Evolutionary conservation across 331 rosid genomes (phyloP), one percentile per base, ranked within the genome.

Genomic region (Phaseolus coccineus): DNA sequence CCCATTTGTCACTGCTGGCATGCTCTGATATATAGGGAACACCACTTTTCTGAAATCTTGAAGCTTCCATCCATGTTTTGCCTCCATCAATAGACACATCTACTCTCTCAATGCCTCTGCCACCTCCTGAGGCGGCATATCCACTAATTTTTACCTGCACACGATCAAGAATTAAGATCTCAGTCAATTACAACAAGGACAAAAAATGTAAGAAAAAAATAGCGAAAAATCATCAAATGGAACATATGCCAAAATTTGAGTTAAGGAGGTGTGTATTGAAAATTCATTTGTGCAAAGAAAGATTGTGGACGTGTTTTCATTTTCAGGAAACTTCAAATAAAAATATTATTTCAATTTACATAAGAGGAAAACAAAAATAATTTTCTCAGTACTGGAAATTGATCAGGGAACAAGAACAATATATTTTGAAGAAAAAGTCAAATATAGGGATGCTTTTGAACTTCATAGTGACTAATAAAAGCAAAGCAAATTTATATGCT

Each of bases 61-160:
- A 84, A 78, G 98, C 94, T 82, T 93, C 98, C 31, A 89, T 56
- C 97, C 97, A 95, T 40, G 84, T 93, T 79, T 90, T 89, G 65
- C 99, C 97, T 59, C 98, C 94, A 78, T 93, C 97, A 84, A 90
- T 80, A 44, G 99, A 95, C 73, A 93, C 89, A 72, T 95, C 98
- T 52, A 91, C 93, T 81, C 98, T 90, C 84, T 95, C 99, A 24
- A 95, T 91, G 71, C 99, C 99, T 77, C 97, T 89, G 4, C 99
- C 99, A 35, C 99, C 96, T 50, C 99, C 99, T 24, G 98, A 83
- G 62, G 88, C 87, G 0, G 99, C 99, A 84, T 95, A 93, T 8
- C 99, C 99, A 12, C 92, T 84, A 19, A 95, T 83, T 74, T 87
- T 90, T 65, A 95, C 87, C 99, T 95, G 85, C 83, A 78, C 6